Base-by-base conservation (phyloP, 2,329 filamentous ascomycete species). In the Colletotrichum sp. region DNA sequence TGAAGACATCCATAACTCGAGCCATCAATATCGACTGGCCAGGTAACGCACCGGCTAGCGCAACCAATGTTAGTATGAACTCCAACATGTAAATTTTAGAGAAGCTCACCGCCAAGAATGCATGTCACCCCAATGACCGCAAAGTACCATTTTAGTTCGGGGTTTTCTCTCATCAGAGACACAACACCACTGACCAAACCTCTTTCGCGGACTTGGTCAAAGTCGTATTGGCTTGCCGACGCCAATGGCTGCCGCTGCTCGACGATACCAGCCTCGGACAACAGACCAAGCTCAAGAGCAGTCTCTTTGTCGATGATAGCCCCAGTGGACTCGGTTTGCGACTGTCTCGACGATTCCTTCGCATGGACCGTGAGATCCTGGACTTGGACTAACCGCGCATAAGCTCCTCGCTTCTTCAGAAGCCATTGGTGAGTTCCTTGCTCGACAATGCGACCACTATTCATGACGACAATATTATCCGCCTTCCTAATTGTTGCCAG, bases 21-120 rank as follows among this genome's bases (percentile, higher is more conserved):
- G 84, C 83, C 48, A 88, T 79, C 6, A 89, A 76, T 63, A 89
- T 81, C 4, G 88, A 85, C 68, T 89, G 86, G 5, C 81, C 85
- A 3, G 87, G 87, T 59, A 82, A 85, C 3, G 82, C 80, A 16
- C 83, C 85, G 32, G 82, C 85, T 76, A n/a, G 39, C 39, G 22
- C 55, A 72, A 57, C n/a, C 24, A 57, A 57, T 13, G 24, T 57
- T 57, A 57, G 52, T 57, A 24, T 26, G 52, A 1, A 13, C 6
- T 57, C 52, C 22, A 1, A 26, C 24, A 26, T 15, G 52, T 26
- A 26, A 24, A 26, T 15, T 6, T 16, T 22, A 16, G 24, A 57
- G 52, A 26, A 57, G 39, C 52, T 57, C 4, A 57, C 52, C 52
- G 52, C 52, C 52, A 57, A 57, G 52, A 57, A 57, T 26, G 0